These are phyloP conservation scores for Rubroshorea leprosula DNA, from an alignment of 345 rosid species.

Conservation along the genomic window DNA sequence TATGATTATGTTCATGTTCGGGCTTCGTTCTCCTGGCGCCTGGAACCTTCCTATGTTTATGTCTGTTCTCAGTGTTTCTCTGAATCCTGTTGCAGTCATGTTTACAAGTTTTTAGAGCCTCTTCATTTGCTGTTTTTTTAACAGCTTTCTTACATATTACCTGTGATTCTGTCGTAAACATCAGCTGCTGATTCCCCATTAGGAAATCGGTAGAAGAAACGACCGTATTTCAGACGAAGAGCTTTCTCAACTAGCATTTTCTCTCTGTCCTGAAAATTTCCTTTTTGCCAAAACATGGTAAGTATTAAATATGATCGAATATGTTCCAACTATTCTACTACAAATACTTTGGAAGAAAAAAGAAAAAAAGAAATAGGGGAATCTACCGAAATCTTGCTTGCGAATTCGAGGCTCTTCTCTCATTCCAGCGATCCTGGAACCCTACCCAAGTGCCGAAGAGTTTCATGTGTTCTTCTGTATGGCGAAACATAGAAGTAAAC, in stretches of 20 bases:
- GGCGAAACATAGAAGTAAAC: conserved; percentile 61
- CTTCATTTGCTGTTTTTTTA: neutral
- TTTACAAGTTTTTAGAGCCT: neutral
- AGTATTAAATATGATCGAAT: too few relatives aligned
- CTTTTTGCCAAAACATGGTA: too few relatives aligned
- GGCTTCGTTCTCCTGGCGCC: conserved; percentile 33
- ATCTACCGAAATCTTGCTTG: conserved; percentile 67
- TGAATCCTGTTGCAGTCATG: conserved; percentile 34
- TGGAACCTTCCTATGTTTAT: conserved; percentile 58
- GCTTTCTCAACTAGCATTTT: conserved; percentile 50
- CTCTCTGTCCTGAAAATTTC: conserved; percentile 63
- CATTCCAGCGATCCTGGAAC: conserved; percentile 43
- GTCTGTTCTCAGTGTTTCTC: conserved; percentile 50
- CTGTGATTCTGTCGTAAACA: conserved; percentile 65
- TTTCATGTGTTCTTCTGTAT: conserved; percentile 43
- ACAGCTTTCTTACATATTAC: too few relatives aligned
- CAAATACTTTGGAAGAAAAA: too few relatives aligned
- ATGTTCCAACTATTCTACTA: too few relatives aligned
- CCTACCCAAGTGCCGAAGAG: conserved; percentile 35
- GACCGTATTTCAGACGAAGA: conserved; percentile 38
- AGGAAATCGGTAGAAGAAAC: conserved; percentile 58
- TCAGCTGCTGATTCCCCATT: conserved; percentile 65
- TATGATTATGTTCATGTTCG: conserved; percentile 45
- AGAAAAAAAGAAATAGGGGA: too few relatives aligned
- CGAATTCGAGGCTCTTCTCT: conserved; percentile 55